Evolutionary conservation across 495 filamentous ascomycete genomes (phyloP).

Genomic region (Aspergillus biplanus): DNA sequence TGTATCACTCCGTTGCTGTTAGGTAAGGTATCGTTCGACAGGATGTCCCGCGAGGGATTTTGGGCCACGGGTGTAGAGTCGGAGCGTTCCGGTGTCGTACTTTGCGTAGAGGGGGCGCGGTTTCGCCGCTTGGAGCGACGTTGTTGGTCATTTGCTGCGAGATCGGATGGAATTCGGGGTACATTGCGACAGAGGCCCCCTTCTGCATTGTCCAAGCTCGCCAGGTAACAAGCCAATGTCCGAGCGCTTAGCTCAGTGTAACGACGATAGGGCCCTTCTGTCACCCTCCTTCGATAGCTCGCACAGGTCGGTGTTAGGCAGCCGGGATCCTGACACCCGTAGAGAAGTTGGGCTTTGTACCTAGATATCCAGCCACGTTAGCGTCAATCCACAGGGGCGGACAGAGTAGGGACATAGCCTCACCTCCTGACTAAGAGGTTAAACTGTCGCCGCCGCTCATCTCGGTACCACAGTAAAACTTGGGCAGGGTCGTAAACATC

Average conservation of each 20-base stretch:
- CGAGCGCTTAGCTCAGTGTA: conserved; percentile 73
- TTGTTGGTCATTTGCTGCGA: conserved; percentile 31
- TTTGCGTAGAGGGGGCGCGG: conserved; percentile 29
- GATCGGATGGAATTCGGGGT: conserved; percentile 39
- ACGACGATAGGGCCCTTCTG: conserved; percentile 69
- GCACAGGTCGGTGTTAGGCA: conserved; percentile 83
- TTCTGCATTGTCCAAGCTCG: conserved; percentile 78
- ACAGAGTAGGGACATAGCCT: conserved; percentile 14
- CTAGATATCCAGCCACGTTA: conserved; percentile 46
- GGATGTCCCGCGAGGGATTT: neutral
- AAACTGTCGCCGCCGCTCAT: conserved; percentile 55
- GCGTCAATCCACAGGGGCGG: neutral
- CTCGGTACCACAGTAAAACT: conserved; percentile 51
- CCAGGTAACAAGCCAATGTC: conserved; percentile 76
- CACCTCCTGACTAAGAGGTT: conserved; percentile 57
- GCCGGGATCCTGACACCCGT: conserved; percentile 71
- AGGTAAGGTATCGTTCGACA: conserved; percentile 3
- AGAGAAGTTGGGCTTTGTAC: conserved; percentile 80
- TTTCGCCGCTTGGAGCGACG: conserved; percentile 37
- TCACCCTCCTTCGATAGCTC: conserved; percentile 68
- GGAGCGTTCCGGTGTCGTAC: conserved; percentile 5
- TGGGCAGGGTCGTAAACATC: conserved; percentile 48
- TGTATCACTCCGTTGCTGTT: neutral
- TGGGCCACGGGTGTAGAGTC: conserved; percentile 11
- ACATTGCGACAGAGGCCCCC: conserved; percentile 68